phyloP scores from a whole-genome alignment of 2,329 filamentous ascomycete genomes.

The Clonostachys rosea region DNA sequence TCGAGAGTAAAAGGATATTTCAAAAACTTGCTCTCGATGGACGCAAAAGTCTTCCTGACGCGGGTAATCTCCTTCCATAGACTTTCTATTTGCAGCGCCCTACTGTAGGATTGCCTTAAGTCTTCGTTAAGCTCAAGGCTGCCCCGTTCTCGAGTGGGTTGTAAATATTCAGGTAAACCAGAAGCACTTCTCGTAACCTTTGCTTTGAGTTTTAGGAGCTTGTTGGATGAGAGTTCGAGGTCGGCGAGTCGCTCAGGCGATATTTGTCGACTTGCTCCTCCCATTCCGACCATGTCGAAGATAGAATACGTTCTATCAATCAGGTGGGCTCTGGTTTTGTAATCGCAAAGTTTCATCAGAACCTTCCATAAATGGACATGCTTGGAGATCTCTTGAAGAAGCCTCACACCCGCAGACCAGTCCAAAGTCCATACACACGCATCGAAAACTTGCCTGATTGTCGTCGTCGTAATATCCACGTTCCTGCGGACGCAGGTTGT shows the following conservation, averaged over 20 bases:
- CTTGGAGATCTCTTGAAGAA: conserved; percentile 19
- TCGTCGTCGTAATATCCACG: conserved; percentile 16
- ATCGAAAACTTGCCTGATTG: conserved; percentile 31
- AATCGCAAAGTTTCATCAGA: conserved; percentile 11
- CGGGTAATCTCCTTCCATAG: conserved; percentile 21
- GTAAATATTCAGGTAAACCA: background rate
- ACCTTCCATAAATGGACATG: conserved; percentile 15
- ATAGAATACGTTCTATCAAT: conserved; percentile 23
- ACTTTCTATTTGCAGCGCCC: conserved; percentile 24
- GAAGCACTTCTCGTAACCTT: background rate
- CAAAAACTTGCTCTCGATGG: conserved; percentile 27
- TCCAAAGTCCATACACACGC: conserved; percentile 35
- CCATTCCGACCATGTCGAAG: conserved; percentile 28
- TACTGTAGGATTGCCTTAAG: conserved; percentile 10
- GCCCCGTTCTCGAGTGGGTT: background rate
- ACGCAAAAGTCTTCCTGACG: conserved; percentile 17
- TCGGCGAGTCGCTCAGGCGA: conserved; percentile 13
- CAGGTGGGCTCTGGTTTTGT: conserved; percentile 13
- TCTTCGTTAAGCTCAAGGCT: background rate
- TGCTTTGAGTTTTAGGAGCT: background rate
- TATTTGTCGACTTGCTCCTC: conserved; percentile 10
- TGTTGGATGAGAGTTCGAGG: conserved; percentile 4
- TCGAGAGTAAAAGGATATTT: conserved; percentile 15
- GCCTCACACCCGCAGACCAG: conserved; percentile 23
- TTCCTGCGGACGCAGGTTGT: conserved; percentile 29